A percentile compares a stretch with the other conserved stretches of the same genome.
phyloP scores from a whole-genome alignment of 192 early-diverging fungal species.

The Physocladia obscura region DNA sequence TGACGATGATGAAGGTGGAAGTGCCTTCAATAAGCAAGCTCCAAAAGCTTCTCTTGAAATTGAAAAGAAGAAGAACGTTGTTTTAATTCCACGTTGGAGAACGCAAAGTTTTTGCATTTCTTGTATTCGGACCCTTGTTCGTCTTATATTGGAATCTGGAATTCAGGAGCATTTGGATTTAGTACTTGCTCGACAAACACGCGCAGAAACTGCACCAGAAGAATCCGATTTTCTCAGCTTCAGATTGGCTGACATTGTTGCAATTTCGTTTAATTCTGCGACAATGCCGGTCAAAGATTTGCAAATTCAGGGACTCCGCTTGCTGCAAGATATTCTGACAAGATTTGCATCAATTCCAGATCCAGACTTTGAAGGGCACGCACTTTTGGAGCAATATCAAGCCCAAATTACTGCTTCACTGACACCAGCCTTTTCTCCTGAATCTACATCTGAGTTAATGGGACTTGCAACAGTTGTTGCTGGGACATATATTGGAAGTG shows the following conservation, averaged over 20 bases:
- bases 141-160: slow-evolving; percentile 55
- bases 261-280: slow-evolving; percentile 86
- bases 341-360: slow-evolving; percentile 76
- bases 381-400: slow-evolving; percentile 87
- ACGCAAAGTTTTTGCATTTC: slow-evolving; percentile 78
- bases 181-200: slow-evolving; percentile 53
- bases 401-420: slow-evolving; percentile 89
- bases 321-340: slow-evolving; percentile 78
- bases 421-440: slow-evolving; percentile 77
- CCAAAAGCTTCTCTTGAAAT: slow-evolving; percentile 21
- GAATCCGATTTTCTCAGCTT: slow-evolving; percentile 69
- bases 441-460: slow-evolving; percentile 72
- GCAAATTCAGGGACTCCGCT: slow-evolving; percentile 72
- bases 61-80: slow-evolving; percentile 27
- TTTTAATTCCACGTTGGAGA: slow-evolving; percentile 65
- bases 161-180: slow-evolving; percentile 73
- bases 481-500: slow-evolving; percentile 81
- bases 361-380: slow-evolving; percentile 82
- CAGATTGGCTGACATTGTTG: slow-evolving; percentile 80
- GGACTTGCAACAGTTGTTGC: slow-evolving; percentile 77
- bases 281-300: slow-evolving; percentile 73
- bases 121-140: slow-evolving; percentile 69
- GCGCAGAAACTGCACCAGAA: slow-evolving; percentile 32
- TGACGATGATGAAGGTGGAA: slow-evolving; percentile 45
- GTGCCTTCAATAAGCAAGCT: slow-evolving; percentile 30